phyloP scores from a whole-genome alignment of 352 stramenopile genomes.

The Globisporangium orthogonon region DNA sequence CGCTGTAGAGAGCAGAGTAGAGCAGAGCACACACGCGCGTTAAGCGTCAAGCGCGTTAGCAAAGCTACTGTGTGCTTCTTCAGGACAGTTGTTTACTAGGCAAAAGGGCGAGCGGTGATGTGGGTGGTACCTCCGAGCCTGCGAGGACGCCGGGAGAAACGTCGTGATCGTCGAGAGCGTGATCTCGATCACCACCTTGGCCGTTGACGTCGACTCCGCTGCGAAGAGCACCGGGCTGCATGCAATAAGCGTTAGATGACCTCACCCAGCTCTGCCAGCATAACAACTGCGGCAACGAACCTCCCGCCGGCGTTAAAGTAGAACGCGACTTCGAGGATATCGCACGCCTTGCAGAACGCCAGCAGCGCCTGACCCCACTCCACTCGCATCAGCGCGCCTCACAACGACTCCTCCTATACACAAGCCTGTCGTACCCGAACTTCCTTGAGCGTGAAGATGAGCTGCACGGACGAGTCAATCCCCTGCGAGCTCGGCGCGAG shows the following conservation, averaged over 20 bases:
- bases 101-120: too few relatives aligned
- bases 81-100: too few relatives aligned
- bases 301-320: slow-evolving; percentile 66
- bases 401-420: background rate
- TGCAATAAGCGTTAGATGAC: too few relatives aligned
- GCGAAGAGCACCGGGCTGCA: slow-evolving; percentile 62
- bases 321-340: slow-evolving; percentile 66
- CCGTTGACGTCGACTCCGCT: slow-evolving; percentile 61
- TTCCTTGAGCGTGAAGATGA: slow-evolving; percentile 84
- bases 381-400: background rate
- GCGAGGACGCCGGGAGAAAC: slow-evolving; percentile 60
- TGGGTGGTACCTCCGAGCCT: slow-evolving; percentile 33
- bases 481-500: slow-evolving; percentile 27
- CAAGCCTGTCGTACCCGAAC: slow-evolving; percentile 30
- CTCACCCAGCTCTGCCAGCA: background rate
- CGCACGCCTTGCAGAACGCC: slow-evolving; percentile 72
- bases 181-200: slow-evolving; percentile 69
- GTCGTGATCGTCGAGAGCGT: slow-evolving; percentile 82
- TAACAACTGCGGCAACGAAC: slow-evolving; percentile 14
- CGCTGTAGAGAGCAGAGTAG: slow-evolving; percentile 8
- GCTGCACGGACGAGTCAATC: slow-evolving; percentile 52
- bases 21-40: too few relatives aligned
- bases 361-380: slow-evolving; percentile 33
- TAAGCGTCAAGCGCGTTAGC: too few relatives aligned
- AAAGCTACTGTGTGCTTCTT: too few relatives aligned